Evolutionary conservation across 1,284 basidiomycete species (phyloP).

Genomic region (Trichosporon sp.): DNA sequence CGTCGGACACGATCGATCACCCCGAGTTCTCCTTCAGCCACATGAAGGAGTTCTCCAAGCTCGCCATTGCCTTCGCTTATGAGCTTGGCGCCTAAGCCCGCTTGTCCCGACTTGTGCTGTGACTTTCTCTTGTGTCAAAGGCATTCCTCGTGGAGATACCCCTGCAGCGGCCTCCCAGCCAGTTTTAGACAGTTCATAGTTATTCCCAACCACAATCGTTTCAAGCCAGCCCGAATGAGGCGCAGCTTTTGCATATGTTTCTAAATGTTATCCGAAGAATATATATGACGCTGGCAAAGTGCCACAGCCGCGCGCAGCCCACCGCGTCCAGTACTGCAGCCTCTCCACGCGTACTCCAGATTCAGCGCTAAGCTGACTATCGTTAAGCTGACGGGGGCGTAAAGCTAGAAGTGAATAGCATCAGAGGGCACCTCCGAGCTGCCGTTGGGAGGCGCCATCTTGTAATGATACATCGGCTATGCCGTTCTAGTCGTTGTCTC

Average conservation of each 20-base stretch:
- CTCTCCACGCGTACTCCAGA: too few species aligned
- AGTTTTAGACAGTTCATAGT: constrained; percentile 7
- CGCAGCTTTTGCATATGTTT: not conserved
- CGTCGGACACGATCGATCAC: constrained; percentile 78
- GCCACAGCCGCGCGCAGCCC: too few species aligned
- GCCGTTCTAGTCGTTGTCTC: not conserved
- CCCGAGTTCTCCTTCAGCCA: constrained; percentile 77
- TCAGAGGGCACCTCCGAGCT: too few species aligned
- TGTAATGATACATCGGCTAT: not conserved
- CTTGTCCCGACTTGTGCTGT: not conserved
- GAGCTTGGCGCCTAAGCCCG: constrained; percentile 61
- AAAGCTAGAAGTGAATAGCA: too few species aligned
- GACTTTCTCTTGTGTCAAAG: constrained; percentile 8
- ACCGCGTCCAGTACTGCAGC: too few species aligned
- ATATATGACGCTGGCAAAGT: not conserved
- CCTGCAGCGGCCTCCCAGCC: constrained; percentile 17
- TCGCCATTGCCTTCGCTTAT: constrained; percentile 79
- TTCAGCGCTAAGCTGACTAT: not conserved
- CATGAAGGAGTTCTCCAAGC: constrained; percentile 73
- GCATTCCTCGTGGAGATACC: constrained; percentile 4
- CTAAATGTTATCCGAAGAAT: constrained; percentile 4
- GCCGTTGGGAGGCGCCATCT: too few species aligned
- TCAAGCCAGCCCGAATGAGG: not conserved
- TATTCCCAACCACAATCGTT: constrained; percentile 4
- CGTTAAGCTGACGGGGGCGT: too few species aligned